phyloP scores from a whole-genome alignment of 257 asterid genomes.

The Lavandula angustifolia region DNA sequence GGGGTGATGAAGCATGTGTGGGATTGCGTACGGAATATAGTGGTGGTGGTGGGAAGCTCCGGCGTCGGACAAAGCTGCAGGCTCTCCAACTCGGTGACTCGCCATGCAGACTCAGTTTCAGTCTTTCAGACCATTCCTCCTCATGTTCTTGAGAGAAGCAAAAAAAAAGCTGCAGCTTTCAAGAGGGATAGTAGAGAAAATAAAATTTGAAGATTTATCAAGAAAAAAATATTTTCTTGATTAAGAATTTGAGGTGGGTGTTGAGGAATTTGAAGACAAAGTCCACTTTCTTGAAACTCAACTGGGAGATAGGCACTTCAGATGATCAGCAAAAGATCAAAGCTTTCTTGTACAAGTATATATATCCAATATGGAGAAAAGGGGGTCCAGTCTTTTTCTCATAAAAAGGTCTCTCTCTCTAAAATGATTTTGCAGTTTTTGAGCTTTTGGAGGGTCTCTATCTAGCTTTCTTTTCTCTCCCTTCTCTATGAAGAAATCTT shows the following conservation, averaged over 20 bases:
- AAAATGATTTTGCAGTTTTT: conserved; percentile 4
- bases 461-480: conserved; percentile 40
- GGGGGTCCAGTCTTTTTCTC: conserved; percentile 41
- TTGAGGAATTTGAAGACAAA: conserved; percentile 29
- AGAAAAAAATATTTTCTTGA: not conserved
- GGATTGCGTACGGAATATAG: conserved; percentile 56
- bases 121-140: conserved; percentile 54
- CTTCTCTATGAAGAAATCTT: conserved; percentile 45
- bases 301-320: conserved; percentile 24
- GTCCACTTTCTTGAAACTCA: conserved; percentile 29
- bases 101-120: conserved; percentile 73
- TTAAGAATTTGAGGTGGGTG: conserved; percentile 5
- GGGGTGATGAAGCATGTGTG: conserved; percentile 58
- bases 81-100: conserved; percentile 61
- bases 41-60: conserved; percentile 55
- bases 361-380: conserved; percentile 21
- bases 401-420: conserved; percentile 27
- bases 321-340: conserved; percentile 41
- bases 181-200: not conserved
- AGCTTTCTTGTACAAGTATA: conserved; percentile 52
- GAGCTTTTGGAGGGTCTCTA: conserved; percentile 40
- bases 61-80: conserved; percentile 45
- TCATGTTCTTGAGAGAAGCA: conserved; percentile 24
- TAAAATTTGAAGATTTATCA: not conserved
- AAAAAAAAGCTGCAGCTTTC: not conserved